Percentiles rank a stretch among this genome's conserved stretches.
Conservation (phyloP, 176 grass and related monocot species). For the Alopecurus myosuroides region DNA sequence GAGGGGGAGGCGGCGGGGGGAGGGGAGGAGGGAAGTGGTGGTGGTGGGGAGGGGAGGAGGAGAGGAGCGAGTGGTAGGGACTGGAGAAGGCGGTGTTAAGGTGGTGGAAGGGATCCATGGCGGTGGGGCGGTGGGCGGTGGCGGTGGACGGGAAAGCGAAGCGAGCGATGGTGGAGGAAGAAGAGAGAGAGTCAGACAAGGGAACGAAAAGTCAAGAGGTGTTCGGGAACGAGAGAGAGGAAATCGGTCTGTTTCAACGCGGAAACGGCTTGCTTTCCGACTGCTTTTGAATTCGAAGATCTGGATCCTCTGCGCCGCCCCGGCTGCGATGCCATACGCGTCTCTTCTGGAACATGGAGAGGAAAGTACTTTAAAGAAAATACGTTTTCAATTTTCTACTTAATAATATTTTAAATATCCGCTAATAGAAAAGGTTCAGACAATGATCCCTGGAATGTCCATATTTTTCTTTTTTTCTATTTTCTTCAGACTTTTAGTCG, state of each 20-base stretch:
- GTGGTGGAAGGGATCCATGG: conserved; percentile 82
- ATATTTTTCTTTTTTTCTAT: too few relatives aligned
- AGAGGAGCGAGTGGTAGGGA: conserved; percentile 51
- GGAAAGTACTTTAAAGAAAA: too few relatives aligned
- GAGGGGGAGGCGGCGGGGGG: not conserved
- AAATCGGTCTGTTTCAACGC: conserved; percentile 67
- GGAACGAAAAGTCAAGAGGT: conserved; percentile 22
- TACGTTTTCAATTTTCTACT: too few relatives aligned
- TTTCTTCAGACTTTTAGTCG: too few relatives aligned
- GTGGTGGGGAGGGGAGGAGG: conserved; percentile 29
- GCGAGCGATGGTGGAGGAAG: not conserved
- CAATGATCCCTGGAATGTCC: too few relatives aligned
- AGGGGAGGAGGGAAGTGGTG: not conserved
- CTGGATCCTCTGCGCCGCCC: conserved; percentile 43
- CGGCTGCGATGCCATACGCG: too few relatives aligned
- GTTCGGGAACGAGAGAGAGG: too few relatives aligned
- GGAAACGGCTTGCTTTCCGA: conserved; percentile 87
- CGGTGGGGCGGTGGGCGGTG: not conserved
- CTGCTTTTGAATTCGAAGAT: conserved; percentile 43
- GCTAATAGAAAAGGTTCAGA: too few relatives aligned
- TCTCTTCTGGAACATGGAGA: not conserved
- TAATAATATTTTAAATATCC: too few relatives aligned
- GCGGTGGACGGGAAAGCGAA: conserved; percentile 16
- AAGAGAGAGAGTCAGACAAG: not conserved
- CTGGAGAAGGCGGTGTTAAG: conserved; percentile 59